Conservation (phyloP, 768 basidiomycete genomes). For the Termitomyces heimii region DNA sequence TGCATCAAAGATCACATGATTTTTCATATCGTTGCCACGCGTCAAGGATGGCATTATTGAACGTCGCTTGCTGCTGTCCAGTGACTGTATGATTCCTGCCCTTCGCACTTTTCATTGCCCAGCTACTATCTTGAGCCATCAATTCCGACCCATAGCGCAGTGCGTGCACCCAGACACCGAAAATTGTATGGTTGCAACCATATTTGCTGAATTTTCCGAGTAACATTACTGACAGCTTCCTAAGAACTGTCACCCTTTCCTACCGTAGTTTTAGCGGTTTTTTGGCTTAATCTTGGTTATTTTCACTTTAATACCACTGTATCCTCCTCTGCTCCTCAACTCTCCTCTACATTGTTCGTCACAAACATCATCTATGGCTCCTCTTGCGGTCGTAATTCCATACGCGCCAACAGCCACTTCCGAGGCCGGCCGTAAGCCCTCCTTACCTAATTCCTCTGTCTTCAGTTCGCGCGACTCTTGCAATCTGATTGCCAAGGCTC, state of each 20-base stretch:
- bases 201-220: background rate
- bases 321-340: background rate
- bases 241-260: background rate
- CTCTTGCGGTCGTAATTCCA: slow-evolving; percentile 20
- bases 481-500: slow-evolving; percentile 46
- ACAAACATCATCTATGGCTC: slow-evolving; percentile 14
- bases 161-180: slow-evolving; percentile 4
- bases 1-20: slow-evolving; percentile 6
- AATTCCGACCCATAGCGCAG: slow-evolving; percentile 11
- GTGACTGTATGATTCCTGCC: slow-evolving; percentile 8
- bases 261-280: background rate
- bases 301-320: background rate
- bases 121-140: slow-evolving; percentile 1
- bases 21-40: slow-evolving; percentile 8
- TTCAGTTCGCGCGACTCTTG: slow-evolving; percentile 26
- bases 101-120: slow-evolving; percentile 2
- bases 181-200: background rate
- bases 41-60: slow-evolving; percentile 5
- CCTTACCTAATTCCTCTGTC: slow-evolving; percentile 17
- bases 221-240: background rate
- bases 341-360: background rate
- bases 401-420: slow-evolving; percentile 23
- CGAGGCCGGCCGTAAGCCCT: slow-evolving; percentile 20
- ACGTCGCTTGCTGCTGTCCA: slow-evolving; percentile 9
- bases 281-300: slow-evolving; percentile 1